These are phyloP conservation scores for Aspergillus sojae DNA, from an alignment of 2,329 filamentous ascomycete species.

Conservation along the genomic window DNA sequence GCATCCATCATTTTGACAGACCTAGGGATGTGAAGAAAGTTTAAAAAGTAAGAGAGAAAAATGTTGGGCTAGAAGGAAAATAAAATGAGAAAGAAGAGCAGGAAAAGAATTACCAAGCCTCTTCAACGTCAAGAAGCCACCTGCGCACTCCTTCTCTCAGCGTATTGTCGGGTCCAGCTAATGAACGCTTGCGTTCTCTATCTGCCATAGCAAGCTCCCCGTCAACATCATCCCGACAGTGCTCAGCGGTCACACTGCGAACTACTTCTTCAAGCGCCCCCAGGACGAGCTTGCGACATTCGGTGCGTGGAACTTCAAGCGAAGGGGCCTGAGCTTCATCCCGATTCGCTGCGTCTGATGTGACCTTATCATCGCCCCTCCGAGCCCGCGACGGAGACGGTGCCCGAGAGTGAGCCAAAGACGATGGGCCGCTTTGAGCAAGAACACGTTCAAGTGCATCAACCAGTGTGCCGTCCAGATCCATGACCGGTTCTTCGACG, in stretches of 20 bases:
- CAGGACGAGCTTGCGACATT: conserved; percentile 58
- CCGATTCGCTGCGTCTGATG: conserved; percentile 23
- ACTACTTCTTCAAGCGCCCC: conserved; percentile 61
- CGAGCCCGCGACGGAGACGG: conserved; percentile 44
- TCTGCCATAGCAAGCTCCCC: conserved; percentile 34
- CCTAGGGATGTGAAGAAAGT: neutral
- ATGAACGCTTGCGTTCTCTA: conserved; percentile 35
- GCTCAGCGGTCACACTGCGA: conserved; percentile 55
- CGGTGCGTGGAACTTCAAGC: conserved; percentile 51
- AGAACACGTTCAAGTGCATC: conserved; percentile 61
- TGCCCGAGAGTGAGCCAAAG: conserved; percentile 43
- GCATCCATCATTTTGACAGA: neutral
- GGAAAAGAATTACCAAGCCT: conserved; percentile 38
- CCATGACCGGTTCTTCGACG: conserved; percentile 58
- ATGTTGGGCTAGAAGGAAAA: neutral
- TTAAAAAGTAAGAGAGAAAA: neutral
- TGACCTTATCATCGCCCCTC: conserved; percentile 32
- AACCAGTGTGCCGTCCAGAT: conserved; percentile 59
- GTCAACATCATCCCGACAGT: conserved; percentile 44
- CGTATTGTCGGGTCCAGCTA: conserved; percentile 50
- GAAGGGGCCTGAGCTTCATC: conserved; percentile 36
- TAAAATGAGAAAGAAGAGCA: neutral
- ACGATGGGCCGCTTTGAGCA: conserved; percentile 46
- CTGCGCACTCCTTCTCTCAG: conserved; percentile 59
- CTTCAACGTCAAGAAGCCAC: conserved; percentile 57